Conservation (phyloP, 148 eudicot species). For the Spergularia bocconei region DNA sequence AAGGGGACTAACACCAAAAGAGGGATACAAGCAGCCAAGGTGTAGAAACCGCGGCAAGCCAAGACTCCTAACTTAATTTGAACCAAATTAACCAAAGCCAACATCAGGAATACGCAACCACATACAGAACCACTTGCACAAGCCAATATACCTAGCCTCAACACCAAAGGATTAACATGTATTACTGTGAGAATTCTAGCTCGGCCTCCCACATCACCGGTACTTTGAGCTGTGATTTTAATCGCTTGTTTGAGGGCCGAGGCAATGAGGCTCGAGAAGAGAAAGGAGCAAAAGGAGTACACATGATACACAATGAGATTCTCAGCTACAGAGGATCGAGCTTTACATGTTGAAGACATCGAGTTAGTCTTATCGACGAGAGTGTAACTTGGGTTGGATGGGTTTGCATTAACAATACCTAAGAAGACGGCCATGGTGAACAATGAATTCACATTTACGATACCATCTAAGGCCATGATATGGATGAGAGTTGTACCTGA, state of each 20-base stretch:
- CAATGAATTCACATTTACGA: conserved; percentile 28
- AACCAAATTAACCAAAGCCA: conserved; percentile 30
- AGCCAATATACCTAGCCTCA: conserved; percentile 24
- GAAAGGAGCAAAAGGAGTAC: conserved; percentile 23
- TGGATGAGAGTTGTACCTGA: conserved; percentile 22
- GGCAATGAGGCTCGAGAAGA: conserved; percentile 29
- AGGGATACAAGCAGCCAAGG: conserved; percentile 29
- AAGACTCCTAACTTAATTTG: conserved; percentile 30
- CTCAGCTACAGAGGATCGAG: conserved; percentile 22
- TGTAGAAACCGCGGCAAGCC: conserved; percentile 24
- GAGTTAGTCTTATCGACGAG: not conserved
- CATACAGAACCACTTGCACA: conserved; percentile 28
- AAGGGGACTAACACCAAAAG: conserved; percentile 30
- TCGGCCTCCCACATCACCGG: conserved; percentile 1
- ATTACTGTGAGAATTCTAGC: not conserved
- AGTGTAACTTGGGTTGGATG: conserved; percentile 8
- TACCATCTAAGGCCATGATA: conserved; percentile 35
- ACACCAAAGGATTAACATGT: conserved; percentile 15
- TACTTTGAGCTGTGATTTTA: not conserved
- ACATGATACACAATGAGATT: conserved; percentile 28
- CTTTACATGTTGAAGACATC: conserved; percentile 17
- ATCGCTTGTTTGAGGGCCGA: conserved; percentile 32
- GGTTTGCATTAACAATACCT: conserved; percentile 30
- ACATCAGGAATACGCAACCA: conserved; percentile 32
- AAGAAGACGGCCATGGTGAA: conserved; percentile 31